Conservation (phyloP, 129 eudicot species). For the Glebionis coronaria region DNA sequence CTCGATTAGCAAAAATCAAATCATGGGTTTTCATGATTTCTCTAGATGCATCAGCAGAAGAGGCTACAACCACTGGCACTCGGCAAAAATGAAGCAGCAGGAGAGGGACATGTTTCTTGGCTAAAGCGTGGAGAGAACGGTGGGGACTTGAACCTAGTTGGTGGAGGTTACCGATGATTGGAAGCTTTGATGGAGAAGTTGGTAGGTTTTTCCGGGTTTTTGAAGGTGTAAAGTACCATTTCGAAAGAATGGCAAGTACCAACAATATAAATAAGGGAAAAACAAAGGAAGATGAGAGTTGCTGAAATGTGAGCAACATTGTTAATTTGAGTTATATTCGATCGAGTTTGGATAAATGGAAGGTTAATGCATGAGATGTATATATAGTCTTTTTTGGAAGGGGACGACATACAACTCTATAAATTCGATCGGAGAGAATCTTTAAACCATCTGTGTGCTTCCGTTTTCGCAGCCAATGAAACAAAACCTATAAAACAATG, state of each 20-base stretch:
- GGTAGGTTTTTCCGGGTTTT: constrained; percentile 22
- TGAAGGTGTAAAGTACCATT: constrained; percentile 17
- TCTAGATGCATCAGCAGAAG: constrained; percentile 40
- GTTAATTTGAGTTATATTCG: constrained; percentile 5
- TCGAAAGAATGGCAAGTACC: constrained; percentile 1
- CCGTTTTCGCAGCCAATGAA: no score
- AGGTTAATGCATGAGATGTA: constrained; percentile 1
- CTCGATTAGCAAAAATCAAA: constrained; percentile 24
- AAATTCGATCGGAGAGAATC: no score
- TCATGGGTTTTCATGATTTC: constrained; percentile 55
- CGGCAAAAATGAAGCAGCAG: constrained; percentile 43
- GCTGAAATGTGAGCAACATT: neutral
- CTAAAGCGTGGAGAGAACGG: constrained; percentile 32
- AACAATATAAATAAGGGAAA: constrained; percentile 18
- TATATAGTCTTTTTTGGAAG: neutral
- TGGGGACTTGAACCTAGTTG: constrained; percentile 41
- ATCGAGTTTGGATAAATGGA: neutral
- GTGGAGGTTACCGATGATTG: constrained; percentile 53
- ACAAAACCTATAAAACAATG: no score
- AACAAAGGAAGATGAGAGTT: constrained; percentile 17
- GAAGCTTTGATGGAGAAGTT: constrained; percentile 44
- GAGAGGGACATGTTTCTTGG: constrained; percentile 38
- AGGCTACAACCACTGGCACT: constrained; percentile 35
- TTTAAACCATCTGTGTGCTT: no score
- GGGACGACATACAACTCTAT: no score